Percentiles rank a stretch among this genome's conserved stretches.
Evolutionary conservation across 306 rosid genomes (phyloP).

Genomic region (Canavalia ensiformis): DNA sequence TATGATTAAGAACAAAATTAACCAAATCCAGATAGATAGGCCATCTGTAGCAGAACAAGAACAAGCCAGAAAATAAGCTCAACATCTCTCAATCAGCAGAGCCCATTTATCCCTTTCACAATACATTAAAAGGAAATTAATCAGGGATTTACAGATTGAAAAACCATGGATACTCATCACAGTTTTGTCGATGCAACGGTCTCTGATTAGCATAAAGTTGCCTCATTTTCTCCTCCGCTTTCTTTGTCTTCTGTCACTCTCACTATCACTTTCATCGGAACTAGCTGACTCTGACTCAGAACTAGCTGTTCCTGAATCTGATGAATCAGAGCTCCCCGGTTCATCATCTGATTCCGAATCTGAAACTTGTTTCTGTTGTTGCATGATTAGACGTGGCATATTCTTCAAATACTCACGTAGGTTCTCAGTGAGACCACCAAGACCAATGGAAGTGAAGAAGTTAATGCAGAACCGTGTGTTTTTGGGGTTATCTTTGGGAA

Average conservation of each 20-base stretch:
- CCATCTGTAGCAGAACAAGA: background rate
- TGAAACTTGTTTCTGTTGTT: constrained; percentile 72
- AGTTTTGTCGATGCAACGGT: constrained; percentile 26
- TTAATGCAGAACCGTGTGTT: constrained; percentile 91
- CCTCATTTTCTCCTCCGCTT: constrained; percentile 69
- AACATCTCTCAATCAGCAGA: constrained; percentile 11
- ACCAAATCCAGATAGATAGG: constrained; percentile 10
- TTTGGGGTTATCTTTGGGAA: constrained; percentile 89
- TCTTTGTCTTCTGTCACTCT: constrained; percentile 50
- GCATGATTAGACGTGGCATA: constrained; percentile 95
- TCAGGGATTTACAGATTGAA: constrained; percentile 22
- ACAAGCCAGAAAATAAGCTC: constrained; percentile 20
- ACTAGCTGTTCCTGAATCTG: constrained; percentile 59
- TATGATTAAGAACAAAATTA: constrained; percentile 30
- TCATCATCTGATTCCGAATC: constrained; percentile 71
- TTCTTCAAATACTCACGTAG: constrained; percentile 87
- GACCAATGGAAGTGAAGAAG: constrained; percentile 96
- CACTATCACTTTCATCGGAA: constrained; percentile 61
- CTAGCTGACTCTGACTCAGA: constrained; percentile 59
- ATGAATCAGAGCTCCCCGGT: constrained; percentile 63
- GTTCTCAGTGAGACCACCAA: constrained; percentile 93
- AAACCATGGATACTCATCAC: constrained; percentile 32
- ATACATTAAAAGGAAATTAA: constrained; percentile 1
- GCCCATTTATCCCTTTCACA: background rate
- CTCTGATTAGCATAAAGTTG: background rate